Evolutionary conservation across 2,329 filamentous ascomycete species (phyloP).

Genomic region (Amylocarpus encephaloides): DNA sequence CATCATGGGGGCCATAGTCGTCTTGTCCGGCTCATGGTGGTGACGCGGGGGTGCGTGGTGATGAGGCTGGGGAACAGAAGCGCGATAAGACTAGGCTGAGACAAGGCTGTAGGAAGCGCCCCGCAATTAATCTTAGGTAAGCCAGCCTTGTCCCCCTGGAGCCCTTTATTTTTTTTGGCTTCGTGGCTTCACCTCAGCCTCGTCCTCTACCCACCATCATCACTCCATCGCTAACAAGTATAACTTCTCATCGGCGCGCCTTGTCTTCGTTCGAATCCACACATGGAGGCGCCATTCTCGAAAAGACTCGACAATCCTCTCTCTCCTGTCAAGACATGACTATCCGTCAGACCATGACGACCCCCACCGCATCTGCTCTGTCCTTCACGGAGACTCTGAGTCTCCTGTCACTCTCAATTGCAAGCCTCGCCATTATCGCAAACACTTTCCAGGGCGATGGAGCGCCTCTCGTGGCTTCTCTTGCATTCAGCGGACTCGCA

Average conservation of each 20-base stretch:
- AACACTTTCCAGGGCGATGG: constrained; percentile 79
- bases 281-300: constrained; percentile 2
- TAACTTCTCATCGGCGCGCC: neutral
- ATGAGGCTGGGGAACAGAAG: neutral
- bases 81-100: constrained; percentile 5
- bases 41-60: neutral
- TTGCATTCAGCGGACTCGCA: constrained; percentile 78
- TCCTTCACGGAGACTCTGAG: constrained; percentile 47
- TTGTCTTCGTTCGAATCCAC: neutral
- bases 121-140: too few relatives aligned
- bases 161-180: too few relatives aligned
- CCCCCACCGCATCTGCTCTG: constrained; percentile 33
- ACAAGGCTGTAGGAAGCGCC: too few relatives aligned
- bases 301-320: neutral
- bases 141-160: too few relatives aligned
- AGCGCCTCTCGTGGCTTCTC: constrained; percentile 79
- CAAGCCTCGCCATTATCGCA: constrained; percentile 65
- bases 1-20: constrained; percentile 14
- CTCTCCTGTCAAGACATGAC: constrained; percentile 5
- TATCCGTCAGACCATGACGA: constrained; percentile 8
- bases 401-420: constrained; percentile 57
- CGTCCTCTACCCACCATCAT: neutral
- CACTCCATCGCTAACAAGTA: neutral
- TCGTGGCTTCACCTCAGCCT: constrained; percentile 14
- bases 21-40: neutral